These are phyloP conservation scores for Mucuna pruriens DNA, from an alignment of 306 rosid genomes.

Conservation along the genomic window DNA sequence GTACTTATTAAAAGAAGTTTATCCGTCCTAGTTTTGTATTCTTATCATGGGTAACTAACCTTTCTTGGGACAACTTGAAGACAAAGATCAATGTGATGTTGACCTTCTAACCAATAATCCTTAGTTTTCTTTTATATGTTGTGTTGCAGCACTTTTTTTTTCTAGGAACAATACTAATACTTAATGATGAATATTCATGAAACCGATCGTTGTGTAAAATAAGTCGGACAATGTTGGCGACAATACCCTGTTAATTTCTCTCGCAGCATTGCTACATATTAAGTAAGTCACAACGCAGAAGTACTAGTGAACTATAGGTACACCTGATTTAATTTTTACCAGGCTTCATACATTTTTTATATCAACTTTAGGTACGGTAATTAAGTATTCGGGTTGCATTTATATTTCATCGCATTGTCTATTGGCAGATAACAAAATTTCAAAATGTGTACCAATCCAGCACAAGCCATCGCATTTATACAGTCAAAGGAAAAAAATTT, in stretches of 20 bases:
- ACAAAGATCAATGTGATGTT: background rate
- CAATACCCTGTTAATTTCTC: background rate
- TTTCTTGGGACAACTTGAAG: background rate
- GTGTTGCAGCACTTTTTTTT: background rate
- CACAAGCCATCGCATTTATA: slow-evolving; percentile 30
- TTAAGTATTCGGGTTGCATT: background rate
- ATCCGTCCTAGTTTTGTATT: background rate
- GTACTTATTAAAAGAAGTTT: no score
- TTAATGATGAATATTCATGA: background rate
- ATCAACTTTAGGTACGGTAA: background rate
- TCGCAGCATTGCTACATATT: background rate
- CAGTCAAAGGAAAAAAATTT: background rate
- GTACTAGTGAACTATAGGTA: background rate
- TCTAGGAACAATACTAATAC: background rate
- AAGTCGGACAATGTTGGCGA: background rate
- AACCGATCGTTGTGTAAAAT: background rate
- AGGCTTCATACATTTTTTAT: background rate
- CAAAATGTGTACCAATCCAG: background rate
- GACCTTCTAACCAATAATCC: background rate
- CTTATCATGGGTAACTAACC: background rate
- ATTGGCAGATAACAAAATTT: background rate
- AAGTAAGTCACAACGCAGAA: background rate
- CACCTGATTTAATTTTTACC: background rate
- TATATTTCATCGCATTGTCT: background rate
- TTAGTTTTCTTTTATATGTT: background rate